Evolutionary conservation across 2,329 filamentous ascomycete genomes (phyloP), one percentile per base, ranked within the genome.

Genomic region (Claviceps pusilla): DNA sequence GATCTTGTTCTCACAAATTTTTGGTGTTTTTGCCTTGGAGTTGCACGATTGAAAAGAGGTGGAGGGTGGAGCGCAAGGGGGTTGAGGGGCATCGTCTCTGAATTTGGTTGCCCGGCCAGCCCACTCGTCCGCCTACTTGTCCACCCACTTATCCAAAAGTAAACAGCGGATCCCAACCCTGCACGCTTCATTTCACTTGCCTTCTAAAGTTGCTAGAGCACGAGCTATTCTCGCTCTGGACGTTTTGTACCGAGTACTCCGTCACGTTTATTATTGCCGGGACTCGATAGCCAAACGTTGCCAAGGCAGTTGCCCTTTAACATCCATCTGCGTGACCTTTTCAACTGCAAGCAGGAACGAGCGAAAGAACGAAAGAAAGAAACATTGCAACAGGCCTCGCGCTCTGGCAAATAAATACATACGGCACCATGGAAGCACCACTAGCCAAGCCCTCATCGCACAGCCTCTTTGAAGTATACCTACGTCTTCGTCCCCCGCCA

Each of bases 391-490:
- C 7, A 52, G 10, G 4, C 19, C 11, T 41, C 7, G 11, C 39
- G 29, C 50, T 31, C 28, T n/a, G 9, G 28, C 28, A 35, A n/a
- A n/a, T 24, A 35, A n/a, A n/a, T 24, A 43, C 5, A 47, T 12
- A 31, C 24, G 24, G 16, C 33, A 62, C 54, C 54, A 75, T 74
- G 72, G 71, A 74, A 56, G 59, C 66, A 53, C 59, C 60, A 55
- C 35, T 52, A 14, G 42, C 54, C 45, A 52, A 48, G 19, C 33
- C 59, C 16, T 43, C 65, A 47, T 66, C 68, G 16, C 69, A 71
- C 56, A 80, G 79, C 57, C 80, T 96, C 42, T 97, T 97, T 67
- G 85, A 96, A 70, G 91, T 97, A 55, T 96, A 87, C 65, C 77
- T 97, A 45, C 87, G 91, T 50, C 74, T 97, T 50, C 84, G 86